Evolutionary conservation across 768 basidiomycete genomes (phyloP).

Genomic region (Serendipita indica): DNA sequence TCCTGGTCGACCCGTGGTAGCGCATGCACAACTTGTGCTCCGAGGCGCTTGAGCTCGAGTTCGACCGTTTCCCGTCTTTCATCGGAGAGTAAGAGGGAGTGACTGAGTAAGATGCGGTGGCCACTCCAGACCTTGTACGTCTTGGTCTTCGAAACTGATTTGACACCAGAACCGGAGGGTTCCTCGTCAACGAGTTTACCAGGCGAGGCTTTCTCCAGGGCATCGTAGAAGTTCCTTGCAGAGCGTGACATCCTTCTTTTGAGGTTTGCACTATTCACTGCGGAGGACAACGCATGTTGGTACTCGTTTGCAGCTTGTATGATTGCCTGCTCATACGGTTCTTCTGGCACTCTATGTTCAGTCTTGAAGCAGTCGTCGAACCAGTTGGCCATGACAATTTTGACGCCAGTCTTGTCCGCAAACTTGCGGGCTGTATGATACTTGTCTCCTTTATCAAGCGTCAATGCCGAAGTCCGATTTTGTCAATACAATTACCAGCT

Average conservation of each 20-base stretch:
- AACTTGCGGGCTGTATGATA: constrained; percentile 38
- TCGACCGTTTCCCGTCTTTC: constrained; percentile 41
- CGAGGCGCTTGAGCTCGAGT: constrained; percentile 42
- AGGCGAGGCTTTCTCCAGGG: not conserved
- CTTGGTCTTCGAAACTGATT: not conserved
- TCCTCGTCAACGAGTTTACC: not conserved
- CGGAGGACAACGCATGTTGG: constrained; percentile 21
- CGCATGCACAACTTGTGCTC: constrained; percentile 33
- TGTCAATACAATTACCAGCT: constrained; percentile 15
- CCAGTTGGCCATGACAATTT: constrained; percentile 79
- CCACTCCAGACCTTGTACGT: constrained; percentile 39
- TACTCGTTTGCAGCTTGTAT: constrained; percentile 22
- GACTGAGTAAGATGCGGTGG: constrained; percentile 45
- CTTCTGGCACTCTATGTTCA: constrained; percentile 17
- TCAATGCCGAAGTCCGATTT: not conserved
- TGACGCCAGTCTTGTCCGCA: constrained; percentile 42
- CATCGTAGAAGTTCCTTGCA: not conserved
- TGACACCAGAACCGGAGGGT: not conserved
- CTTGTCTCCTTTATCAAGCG: constrained; percentile 12
- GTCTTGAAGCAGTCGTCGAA: constrained; percentile 51
- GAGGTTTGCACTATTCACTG: not conserved
- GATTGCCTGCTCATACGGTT: constrained; percentile 20
- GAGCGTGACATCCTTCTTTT: not conserved
- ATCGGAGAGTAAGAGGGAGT: constrained; percentile 38
- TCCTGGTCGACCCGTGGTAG: not conserved